Evolutionary conservation across 768 basidiomycete species (phyloP).

Genomic region (Mycena rebaudengoi): DNA sequence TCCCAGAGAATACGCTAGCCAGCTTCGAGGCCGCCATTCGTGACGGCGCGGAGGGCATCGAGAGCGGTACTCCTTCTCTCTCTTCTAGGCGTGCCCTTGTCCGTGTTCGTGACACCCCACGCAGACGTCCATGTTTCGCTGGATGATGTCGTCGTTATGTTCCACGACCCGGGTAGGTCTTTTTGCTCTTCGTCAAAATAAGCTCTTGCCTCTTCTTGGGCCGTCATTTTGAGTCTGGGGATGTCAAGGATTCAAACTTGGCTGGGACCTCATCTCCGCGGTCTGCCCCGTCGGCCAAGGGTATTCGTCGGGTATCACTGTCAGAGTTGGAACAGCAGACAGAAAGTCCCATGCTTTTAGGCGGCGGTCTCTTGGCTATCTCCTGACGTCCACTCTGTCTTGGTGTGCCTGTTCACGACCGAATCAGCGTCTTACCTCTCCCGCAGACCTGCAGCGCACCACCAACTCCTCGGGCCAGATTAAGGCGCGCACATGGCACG

Average conservation of each 20-base stretch:
- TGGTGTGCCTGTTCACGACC: constrained; percentile 25
- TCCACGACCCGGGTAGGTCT: constrained; percentile 91
- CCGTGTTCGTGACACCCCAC: constrained; percentile 56
- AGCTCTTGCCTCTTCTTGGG: too few relatives aligned
- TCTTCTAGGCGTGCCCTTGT: constrained; percentile 41
- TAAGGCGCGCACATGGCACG: constrained; percentile 76
- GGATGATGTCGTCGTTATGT: constrained; percentile 92
- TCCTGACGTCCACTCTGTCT: too few relatives aligned
- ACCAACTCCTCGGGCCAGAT: constrained; percentile 85
- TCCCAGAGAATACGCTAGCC: constrained; percentile 94
- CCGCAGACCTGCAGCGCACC: constrained; percentile 75
- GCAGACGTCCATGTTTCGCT: constrained; percentile 94
- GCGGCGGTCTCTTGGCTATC: too few relatives aligned
- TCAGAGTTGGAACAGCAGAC: too few relatives aligned
- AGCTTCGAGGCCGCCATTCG: constrained; percentile 95
- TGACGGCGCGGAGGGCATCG: constrained; percentile 95
- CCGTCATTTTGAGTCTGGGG: too few relatives aligned
- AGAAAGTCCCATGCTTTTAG: too few relatives aligned
- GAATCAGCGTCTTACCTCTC: constrained; percentile 31
- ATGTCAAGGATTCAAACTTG: too few relatives aligned
- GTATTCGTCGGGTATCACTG: too few relatives aligned
- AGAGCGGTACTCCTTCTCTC: constrained; percentile 83
- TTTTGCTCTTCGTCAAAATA: too few relatives aligned
- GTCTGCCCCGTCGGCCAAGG: too few relatives aligned
- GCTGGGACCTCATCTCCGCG: too few relatives aligned